Conservation (phyloP, 164 flowering plant genomes). For the Brasenia schreberi region DNA sequence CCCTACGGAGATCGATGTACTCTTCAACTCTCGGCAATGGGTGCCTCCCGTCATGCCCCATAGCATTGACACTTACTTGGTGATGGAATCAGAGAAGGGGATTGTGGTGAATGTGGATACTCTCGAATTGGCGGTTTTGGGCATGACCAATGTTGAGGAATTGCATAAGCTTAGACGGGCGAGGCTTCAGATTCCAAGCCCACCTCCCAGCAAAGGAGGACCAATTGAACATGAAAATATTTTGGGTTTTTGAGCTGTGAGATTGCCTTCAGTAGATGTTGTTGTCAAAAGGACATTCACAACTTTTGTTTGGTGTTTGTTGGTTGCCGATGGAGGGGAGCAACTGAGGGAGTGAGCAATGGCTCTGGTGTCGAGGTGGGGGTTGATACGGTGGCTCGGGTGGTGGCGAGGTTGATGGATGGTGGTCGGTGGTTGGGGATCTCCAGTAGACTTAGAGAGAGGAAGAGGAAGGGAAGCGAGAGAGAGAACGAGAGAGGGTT, state of each 20-base stretch:
- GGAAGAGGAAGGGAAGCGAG: too few species aligned
- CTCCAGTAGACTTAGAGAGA: too few species aligned
- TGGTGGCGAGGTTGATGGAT: too few species aligned
- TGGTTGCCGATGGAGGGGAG: constrained; percentile 43
- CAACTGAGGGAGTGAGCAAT: constrained; percentile 12
- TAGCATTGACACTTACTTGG: constrained; percentile 53
- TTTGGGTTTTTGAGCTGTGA: constrained; percentile 40
- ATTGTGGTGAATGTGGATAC: constrained; percentile 67
- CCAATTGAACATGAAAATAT: constrained; percentile 56
- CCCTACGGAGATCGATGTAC: constrained; percentile 65
- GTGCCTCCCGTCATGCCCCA: constrained; percentile 27
- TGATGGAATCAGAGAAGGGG: constrained; percentile 56
- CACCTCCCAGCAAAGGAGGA: constrained; percentile 53
- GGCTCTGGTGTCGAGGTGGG: too few species aligned
- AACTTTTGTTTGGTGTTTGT: constrained; percentile 7
- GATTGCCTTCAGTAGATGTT: constrained; percentile 72
- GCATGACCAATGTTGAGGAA: constrained; percentile 44
- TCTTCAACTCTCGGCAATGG: constrained; percentile 72
- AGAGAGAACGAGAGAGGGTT: too few species aligned
- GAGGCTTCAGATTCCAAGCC: constrained; percentile 44
- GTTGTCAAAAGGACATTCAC: constrained; percentile 75
- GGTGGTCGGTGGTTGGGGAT: too few species aligned
- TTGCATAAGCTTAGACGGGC: constrained; percentile 44
- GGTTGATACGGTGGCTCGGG: too few species aligned
- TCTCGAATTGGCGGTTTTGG: constrained; percentile 64